Base-by-base conservation (phyloP, 2,329 filamentous ascomycete genomes). In the Stagonosporopsis chrysanthemi region DNA sequence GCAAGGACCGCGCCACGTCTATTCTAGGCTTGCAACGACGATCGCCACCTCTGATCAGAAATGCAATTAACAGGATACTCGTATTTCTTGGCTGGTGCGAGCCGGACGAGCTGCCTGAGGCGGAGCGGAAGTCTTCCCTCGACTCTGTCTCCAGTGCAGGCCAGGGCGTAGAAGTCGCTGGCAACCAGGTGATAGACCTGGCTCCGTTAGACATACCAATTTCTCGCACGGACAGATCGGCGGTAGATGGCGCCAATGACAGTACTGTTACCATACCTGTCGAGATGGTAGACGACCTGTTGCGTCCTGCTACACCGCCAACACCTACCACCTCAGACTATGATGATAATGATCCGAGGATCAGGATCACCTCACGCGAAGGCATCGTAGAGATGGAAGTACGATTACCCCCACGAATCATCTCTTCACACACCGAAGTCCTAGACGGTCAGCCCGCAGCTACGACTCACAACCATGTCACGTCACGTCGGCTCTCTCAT, bases 351-450 rank as follows among this genome's bases (percentile, higher is more conserved):
- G 72, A 76, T 40, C 74, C 75, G 7, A 66, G 72, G 28, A 76
- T 77, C 23, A 67, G 75, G n/a, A 77, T 77, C 28, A 76, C 73
- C 6, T 73, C 68, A n/a, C 62, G 75, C 24, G 73, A 74, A 50
- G 71, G 72, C 3, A 70, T 76, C 22, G 74, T 77, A 22, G 73
- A 76, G 52, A 73, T 77, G 65, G 75, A 77, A 58, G 74, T 77
- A 6, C 70, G 72, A 19, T 60, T 77, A 17, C 75, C 75, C 8
- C 65, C 71, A 43, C 68, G 70, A 35, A 58, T 73, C 26, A 61
- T 74, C 31, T 71, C 69, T 9, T 67, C 65, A 42, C 70, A 70
- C 50, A 72, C 62, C 14, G 68, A 71, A 49, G 48, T 68, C 19
- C 56, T 61, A 41, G 66, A 60, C 50, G 58, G 52, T 22, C 49